Evolutionary conservation across 306 rosid species (phyloP).

Genomic region (Medicago arabica): DNA sequence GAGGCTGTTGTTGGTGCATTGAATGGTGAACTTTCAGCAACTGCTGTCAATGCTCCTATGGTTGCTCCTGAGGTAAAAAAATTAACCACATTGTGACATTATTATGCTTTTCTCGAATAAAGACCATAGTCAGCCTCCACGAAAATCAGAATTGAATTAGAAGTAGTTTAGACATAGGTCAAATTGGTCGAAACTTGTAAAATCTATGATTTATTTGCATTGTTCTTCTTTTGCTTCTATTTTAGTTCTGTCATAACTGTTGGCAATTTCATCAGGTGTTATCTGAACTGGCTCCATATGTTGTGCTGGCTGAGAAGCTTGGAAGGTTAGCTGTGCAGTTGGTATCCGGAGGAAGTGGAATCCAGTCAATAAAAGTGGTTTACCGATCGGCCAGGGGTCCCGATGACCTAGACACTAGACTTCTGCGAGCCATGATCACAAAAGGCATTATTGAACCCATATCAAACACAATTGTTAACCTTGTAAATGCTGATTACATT

Average conservation of each 20-base stretch:
- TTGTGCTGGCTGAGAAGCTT: slow-evolving; percentile 77
- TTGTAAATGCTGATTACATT: slow-evolving; percentile 85
- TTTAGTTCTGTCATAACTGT: neutral
- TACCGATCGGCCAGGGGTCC: slow-evolving; percentile 69
- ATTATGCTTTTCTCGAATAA: neutral
- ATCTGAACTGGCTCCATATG: slow-evolving; percentile 78
- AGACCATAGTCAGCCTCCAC: neutral
- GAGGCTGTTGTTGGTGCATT: slow-evolving; percentile 96
- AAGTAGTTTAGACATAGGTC: neutral
- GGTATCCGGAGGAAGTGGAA: slow-evolving; percentile 78
- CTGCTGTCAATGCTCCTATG: slow-evolving; percentile 99
- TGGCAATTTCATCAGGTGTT: slow-evolving; percentile 59
- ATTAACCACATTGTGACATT: neutral
- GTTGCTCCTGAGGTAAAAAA: slow-evolving; percentile 79
- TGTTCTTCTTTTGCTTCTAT: neutral
- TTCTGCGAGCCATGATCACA: slow-evolving; percentile 89
- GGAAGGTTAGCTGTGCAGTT: slow-evolving; percentile 80
- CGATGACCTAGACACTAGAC: slow-evolving; percentile 87
- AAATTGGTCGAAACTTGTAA: neutral
- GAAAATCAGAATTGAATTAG: neutral
- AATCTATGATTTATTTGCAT: neutral
- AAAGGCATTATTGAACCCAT: slow-evolving; percentile 89
- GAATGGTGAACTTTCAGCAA: slow-evolving; percentile 91
- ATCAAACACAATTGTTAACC: slow-evolving; percentile 71
- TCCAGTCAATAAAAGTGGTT: slow-evolving; percentile 63